These are phyloP conservation scores for Aspergillus felis DNA, from an alignment of 2,329 filamentous ascomycete species.

Conservation along the genomic window DNA sequence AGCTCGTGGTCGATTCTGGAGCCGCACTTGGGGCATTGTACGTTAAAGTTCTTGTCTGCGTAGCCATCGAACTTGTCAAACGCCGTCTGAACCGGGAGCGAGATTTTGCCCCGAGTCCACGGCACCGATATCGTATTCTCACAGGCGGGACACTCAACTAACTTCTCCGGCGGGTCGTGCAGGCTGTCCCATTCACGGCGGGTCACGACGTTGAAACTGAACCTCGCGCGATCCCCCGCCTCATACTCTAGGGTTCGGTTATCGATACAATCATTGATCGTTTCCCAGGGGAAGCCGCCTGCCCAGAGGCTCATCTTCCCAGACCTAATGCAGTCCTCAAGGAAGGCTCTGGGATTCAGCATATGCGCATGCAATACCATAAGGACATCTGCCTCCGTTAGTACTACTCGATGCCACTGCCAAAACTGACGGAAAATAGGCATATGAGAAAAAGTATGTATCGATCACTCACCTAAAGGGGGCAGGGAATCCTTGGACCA, in stretches of 20 bases:
- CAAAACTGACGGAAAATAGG: background rate
- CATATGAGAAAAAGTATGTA: background rate
- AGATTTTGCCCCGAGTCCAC: slow-evolving; percentile 53
- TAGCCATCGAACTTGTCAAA: slow-evolving; percentile 28
- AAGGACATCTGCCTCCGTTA: slow-evolving; percentile 55
- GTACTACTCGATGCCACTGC: slow-evolving; percentile 6
- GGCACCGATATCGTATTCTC: slow-evolving; percentile 40
- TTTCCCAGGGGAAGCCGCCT: slow-evolving; percentile 63
- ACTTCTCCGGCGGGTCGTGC: slow-evolving; percentile 48
- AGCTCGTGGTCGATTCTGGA: slow-evolving; percentile 52
- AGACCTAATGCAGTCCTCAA: slow-evolving; percentile 66
- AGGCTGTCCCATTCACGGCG: slow-evolving; percentile 57
- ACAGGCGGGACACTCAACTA: slow-evolving; percentile 57
- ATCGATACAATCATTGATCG: slow-evolving; percentile 57
- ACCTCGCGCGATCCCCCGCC: slow-evolving; percentile 42
- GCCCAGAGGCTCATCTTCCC: slow-evolving; percentile 57
- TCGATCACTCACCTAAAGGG: slow-evolving; percentile 53
- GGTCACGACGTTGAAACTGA: slow-evolving; percentile 48
- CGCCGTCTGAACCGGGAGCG: slow-evolving; percentile 16
- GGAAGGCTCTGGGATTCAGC: slow-evolving; percentile 70
- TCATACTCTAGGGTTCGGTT: slow-evolving; percentile 54
- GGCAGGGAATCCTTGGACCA: slow-evolving; percentile 49
- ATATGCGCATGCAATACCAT: slow-evolving; percentile 79
- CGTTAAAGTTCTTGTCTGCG: slow-evolving; percentile 45
- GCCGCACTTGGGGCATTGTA: slow-evolving; percentile 51